Base-by-base conservation (phyloP, 257 asterid genomes). In the Euphrasia confusa region DNA sequence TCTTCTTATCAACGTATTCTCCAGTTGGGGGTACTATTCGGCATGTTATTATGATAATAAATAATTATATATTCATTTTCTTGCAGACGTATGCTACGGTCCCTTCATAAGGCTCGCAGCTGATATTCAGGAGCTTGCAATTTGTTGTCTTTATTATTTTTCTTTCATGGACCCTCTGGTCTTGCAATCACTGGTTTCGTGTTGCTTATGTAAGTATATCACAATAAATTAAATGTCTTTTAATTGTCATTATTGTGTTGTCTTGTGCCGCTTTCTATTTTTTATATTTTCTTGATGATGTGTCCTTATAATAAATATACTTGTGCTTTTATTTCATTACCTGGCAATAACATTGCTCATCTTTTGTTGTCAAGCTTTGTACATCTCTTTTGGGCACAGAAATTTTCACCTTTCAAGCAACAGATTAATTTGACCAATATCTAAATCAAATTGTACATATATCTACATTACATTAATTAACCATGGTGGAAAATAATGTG, bases 71-170 rank as follows among this genome's bases (percentile, higher is more conserved):
- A 42, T 24, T 49, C 50, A 59, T 30, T 60, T 64, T 60, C 67
- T 67, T 71, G 59, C 79, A 81, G 87, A 33, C 53, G 47, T 74
- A 64, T 62, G 68, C 75, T 74, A 72, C 80, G 97, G 99, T 66
- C 97, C 99, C 54, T 89, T 92, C 83, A 54, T 66, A 54, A 92
- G 74, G 83, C 90, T 89, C 52, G 67, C 84, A 30, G 79, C 73
- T 68, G 97, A 87, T 71, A 67, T 83, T 68, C 96, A 92, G 78
- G 95, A 84, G 72, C 93, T 85, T 65, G 89, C 95, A 57, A 64
- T 92, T 21, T 84, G 85, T 75, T 89, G 96, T 79, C 77, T 86
- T 65, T 80, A 80, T 77, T 92, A 86, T 72, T 81, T 87, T 77
- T 79, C 96, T 64, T 68, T 54, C 72, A 61, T 89, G 72, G 85